phyloP scores from a whole-genome alignment of 306 rosid species.

The Parietaria judaica region DNA sequence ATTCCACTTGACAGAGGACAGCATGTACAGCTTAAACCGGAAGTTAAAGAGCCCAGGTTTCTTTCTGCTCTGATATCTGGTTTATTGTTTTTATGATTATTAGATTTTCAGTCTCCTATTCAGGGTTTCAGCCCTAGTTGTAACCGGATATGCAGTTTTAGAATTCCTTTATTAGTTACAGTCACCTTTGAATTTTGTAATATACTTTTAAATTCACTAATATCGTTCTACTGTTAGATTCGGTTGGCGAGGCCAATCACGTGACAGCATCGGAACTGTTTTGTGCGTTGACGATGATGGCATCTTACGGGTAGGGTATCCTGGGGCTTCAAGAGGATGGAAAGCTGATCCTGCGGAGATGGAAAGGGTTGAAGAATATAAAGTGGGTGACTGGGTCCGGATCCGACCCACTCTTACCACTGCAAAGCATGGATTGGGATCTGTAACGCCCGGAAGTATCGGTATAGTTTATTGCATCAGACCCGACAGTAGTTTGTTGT shows the following conservation, averaged over 20 bases:
- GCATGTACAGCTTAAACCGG: slow-evolving; percentile 82
- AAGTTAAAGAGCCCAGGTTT: slow-evolving; percentile 88
- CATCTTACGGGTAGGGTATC: slow-evolving; percentile 96
- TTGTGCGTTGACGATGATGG: slow-evolving; percentile 98
- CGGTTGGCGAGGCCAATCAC: slow-evolving; percentile 99
- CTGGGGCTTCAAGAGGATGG: slow-evolving; percentile 99
- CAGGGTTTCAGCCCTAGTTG: no score
- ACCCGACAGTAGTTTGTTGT: slow-evolving; percentile 86
- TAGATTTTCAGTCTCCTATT: neutral
- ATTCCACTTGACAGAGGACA: slow-evolving; percentile 95
- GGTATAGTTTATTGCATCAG: slow-evolving; percentile 94
- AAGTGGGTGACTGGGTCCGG: slow-evolving; percentile 98
- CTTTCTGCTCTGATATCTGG: slow-evolving; percentile 15
- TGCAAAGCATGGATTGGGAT: slow-evolving; percentile 93
- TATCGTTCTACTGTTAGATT: slow-evolving; percentile 42
- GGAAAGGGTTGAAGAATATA: slow-evolving; percentile 98
- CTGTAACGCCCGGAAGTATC: slow-evolving; percentile 98
- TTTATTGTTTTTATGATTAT: neutral
- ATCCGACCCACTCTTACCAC: slow-evolving; percentile 94
- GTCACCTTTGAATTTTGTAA: neutral
- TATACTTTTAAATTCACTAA: no score
- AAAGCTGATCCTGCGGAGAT: slow-evolving; percentile 99
- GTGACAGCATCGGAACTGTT: slow-evolving; percentile 95
- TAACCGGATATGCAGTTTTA: no score
- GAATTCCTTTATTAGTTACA: no score